Conservation (phyloP, 352 stramenopile genomes). For the Phytopythium cucurbitacearum region DNA sequence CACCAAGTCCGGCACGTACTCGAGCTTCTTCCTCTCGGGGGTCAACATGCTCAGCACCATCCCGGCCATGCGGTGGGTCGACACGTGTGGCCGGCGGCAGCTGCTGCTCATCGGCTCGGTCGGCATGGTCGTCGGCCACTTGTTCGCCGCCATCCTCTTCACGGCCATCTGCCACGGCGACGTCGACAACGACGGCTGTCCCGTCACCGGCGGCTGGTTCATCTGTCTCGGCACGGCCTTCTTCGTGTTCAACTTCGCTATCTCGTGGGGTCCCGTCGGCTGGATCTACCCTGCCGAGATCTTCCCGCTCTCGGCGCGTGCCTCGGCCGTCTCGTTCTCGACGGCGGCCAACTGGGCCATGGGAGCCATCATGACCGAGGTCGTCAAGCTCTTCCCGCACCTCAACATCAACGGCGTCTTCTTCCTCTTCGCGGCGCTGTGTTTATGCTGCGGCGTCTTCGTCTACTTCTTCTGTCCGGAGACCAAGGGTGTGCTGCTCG, state of each 20-base stretch:
- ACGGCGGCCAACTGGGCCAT: constrained; percentile 34
- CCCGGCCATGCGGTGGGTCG: constrained; percentile 32
- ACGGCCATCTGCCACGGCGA: constrained; percentile 24
- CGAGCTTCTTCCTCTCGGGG: constrained; percentile 14
- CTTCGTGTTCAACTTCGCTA: constrained; percentile 39
- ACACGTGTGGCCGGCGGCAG: constrained; percentile 28
- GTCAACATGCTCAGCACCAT: constrained; percentile 33
- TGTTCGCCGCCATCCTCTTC: constrained; percentile 30
- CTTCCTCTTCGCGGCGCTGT: constrained; percentile 43
- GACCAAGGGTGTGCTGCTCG: constrained; percentile 36
- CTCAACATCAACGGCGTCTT: constrained; percentile 52
- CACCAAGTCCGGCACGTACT: constrained; percentile 17
- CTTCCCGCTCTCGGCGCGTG: constrained; percentile 40
- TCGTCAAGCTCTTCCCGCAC: constrained; percentile 22
- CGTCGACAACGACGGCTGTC: constrained; percentile 20
- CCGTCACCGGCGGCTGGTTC: constrained; percentile 21
- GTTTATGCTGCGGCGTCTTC: constrained; percentile 26
- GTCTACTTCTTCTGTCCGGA: constrained; percentile 37
- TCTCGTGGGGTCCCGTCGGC: constrained; percentile 36
- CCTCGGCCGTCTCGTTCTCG: constrained; percentile 20
- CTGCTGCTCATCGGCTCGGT: constrained; percentile 33
- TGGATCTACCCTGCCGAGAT: constrained; percentile 58
- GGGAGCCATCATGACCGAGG: constrained; percentile 28
- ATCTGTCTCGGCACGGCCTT: constrained; percentile 32
- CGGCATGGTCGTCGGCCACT: constrained; percentile 41